Percentiles rank a stretch among this genome's conserved stretches.
Conservation (phyloP, 2,329 filamentous ascomycete genomes). For the Phialocephala sp. region DNA sequence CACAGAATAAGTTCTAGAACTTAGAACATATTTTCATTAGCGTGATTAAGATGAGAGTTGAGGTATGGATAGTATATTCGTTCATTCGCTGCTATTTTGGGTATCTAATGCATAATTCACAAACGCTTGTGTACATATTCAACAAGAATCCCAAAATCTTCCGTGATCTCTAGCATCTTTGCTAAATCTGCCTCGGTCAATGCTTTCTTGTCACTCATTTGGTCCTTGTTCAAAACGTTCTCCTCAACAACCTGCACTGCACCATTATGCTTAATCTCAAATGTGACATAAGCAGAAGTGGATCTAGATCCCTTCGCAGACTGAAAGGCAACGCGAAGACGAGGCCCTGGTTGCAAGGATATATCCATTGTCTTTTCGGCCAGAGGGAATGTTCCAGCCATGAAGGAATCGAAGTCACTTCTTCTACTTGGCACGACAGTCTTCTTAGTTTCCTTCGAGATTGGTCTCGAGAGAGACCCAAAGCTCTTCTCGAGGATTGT, state of each 20-base stretch:
- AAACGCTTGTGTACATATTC: constrained; percentile 52
- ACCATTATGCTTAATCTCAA: constrained; percentile 41
- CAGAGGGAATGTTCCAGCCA: constrained; percentile 25
- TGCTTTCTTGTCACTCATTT: constrained; percentile 24
- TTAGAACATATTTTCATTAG: no score
- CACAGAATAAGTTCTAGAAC: no score
- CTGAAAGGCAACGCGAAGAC: constrained; percentile 40
- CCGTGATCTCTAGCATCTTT: constrained; percentile 52
- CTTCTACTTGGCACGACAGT: constrained; percentile 33
- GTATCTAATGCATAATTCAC: constrained; percentile 21
- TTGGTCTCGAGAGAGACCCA: constrained; percentile 37
- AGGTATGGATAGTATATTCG: neutral
- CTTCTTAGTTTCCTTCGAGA: constrained; percentile 16
- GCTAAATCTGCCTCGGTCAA: constrained; percentile 45
- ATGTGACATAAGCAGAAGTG: constrained; percentile 38
- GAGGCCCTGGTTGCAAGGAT: constrained; percentile 38
- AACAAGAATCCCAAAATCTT: constrained; percentile 56
- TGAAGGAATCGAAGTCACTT: constrained; percentile 40
- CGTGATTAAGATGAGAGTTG: neutral
- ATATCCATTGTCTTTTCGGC: constrained; percentile 37
- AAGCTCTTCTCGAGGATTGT: constrained; percentile 69
- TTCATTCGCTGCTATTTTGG: constrained; percentile 6
- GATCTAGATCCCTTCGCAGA: constrained; percentile 26
- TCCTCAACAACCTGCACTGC: constrained; percentile 39
- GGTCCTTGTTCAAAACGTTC: constrained; percentile 39